Evolutionary conservation across 164 flowering plant species (phyloP).

Genomic region (Chimonanthus praecox): DNA sequence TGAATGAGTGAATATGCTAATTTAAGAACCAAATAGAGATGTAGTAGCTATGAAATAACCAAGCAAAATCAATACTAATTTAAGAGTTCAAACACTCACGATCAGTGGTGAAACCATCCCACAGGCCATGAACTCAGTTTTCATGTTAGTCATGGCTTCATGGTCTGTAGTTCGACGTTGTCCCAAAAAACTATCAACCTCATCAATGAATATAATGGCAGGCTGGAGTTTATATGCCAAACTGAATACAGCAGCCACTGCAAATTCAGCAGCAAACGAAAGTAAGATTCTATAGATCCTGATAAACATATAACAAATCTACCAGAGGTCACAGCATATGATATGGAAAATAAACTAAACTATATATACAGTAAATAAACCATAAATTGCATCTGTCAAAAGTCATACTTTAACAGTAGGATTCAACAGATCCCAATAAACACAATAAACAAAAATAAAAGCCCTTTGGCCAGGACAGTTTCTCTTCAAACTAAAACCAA

Average conservation of each 20-base stretch:
- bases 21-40: too few species aligned
- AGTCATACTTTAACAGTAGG: too few species aligned
- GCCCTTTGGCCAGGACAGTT: too few species aligned
- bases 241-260: slow-evolving; percentile 89
- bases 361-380: too few species aligned
- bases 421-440: too few species aligned
- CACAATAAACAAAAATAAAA: too few species aligned
- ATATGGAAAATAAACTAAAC: too few species aligned
- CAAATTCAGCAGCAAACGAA: slow-evolving; percentile 4
- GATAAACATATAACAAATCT: too few species aligned
- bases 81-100: slow-evolving; percentile 39
- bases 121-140: slow-evolving; percentile 97
- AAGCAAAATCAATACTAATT: neutral
- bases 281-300: too few species aligned
- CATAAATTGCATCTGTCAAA: too few species aligned
- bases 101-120: slow-evolving; percentile 96
- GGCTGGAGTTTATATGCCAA: slow-evolving; percentile 92
- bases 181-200: slow-evolving; percentile 89
- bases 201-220: slow-evolving; percentile 86
- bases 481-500: too few species aligned
- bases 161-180: slow-evolving; percentile 72
- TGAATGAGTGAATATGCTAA: neutral
- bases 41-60: neutral
- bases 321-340: too few species aligned
- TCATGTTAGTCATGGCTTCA: slow-evolving; percentile 76